Evolutionary conservation across 2,329 filamentous ascomycete genomes (phyloP), one percentile per base, ranked within the genome.

Genomic region (Bertia moriformis): DNA sequence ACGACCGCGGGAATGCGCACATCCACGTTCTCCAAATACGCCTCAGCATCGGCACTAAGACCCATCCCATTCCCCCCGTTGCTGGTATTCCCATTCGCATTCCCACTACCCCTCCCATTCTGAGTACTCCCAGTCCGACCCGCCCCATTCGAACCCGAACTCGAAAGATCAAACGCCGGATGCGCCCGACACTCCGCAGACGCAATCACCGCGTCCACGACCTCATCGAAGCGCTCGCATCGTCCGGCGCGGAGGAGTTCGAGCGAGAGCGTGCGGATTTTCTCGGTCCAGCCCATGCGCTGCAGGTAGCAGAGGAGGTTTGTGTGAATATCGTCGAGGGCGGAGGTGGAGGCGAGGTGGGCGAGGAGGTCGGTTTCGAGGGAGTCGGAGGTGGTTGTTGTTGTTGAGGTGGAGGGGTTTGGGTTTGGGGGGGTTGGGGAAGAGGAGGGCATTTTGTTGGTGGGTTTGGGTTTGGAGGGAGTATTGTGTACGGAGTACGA

Each of bases 301-400:
- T 35, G 32, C 7, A 35, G 15, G 10, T 7, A 35, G 10, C 12
- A 10, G 15, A 35, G 32, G 15, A 35, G 32, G 10, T 7, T 35
- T 7, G 10, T 17, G 10, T 35, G 32, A 7, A 35, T 7, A 15
- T 35, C 32, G 10, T 35, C 32, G 10, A 35, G 15, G 32, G 32
- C 32, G 10, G 32, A 14, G 10, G 32, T 35, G 7, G 32, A 10
- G 32, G 32, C 10, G 10, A 35, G 32, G 10, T 35, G 10, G 10
- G 32, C 17, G 32, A 35, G 32, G 32, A 35, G 32, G 32, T 35
- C 32, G 32, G 32, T 12, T 35, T 35, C 32, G 32, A 35, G 32
- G 15, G 32, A 7, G 12, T 35, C 32, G 10, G 32, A 15, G 12
- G 32, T 35, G 15, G 15, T 7, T 13, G 32, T 12, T 35, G 12